phyloP scores from a whole-genome alignment of 345 rosid species.

The Bretschneidera sinensis region DNA sequence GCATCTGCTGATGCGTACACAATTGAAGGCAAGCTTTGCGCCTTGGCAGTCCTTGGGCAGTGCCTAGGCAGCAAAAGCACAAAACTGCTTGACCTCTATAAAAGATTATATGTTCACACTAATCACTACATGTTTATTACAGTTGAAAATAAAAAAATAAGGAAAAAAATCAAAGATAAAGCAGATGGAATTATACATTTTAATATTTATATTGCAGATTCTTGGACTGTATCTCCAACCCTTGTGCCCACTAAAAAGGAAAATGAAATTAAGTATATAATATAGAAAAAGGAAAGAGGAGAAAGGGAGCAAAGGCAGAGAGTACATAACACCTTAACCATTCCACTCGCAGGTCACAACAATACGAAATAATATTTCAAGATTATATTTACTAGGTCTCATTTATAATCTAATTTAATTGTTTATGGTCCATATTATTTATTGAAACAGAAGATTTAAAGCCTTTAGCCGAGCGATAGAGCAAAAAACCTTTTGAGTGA shows the following conservation, averaged over 20 bases:
- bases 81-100: no score
- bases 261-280: conserved; percentile 22
- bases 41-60: conserved; percentile 5
- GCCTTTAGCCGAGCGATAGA: no score
- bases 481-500: no score
- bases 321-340: not conserved
- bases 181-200: conserved; percentile 37
- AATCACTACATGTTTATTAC: not conserved
- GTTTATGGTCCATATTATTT: no score
- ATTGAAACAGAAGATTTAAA: no score
- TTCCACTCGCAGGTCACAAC: not conserved
- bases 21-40: not conserved
- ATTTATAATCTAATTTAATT: no score
- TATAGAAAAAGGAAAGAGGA: not conserved
- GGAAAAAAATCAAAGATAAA: conserved; percentile 27
- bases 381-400: not conserved
- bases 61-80: no score
- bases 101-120: not conserved
- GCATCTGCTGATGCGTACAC: not conserved
- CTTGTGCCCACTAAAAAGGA: conserved; percentile 32
- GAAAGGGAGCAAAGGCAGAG: not conserved
- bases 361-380: not conserved
- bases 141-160: not conserved
- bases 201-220: conserved; percentile 26
- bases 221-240: conserved; percentile 32